Evolutionary conservation across 495 filamentous ascomycete genomes (phyloP), one percentile per base, ranked within the genome.

Genomic region (Pyrenula massariospora): DNA sequence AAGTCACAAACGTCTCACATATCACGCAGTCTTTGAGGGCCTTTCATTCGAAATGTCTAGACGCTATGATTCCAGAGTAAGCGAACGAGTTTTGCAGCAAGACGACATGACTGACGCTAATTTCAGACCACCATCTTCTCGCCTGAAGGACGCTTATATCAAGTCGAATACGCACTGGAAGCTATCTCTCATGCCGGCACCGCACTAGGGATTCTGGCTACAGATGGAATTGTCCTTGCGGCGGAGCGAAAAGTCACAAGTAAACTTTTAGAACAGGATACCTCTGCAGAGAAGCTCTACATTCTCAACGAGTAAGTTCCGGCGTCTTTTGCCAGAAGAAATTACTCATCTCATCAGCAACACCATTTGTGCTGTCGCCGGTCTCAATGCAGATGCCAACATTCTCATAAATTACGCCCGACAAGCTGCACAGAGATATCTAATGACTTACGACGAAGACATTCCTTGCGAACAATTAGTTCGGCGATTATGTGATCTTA

Each of bases 371-470:
- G 93, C 93, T 56, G 93, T 98, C 56, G 93, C 93, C 61, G 93
- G 93, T 75, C 96, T 97, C 93, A 97, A 90, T 52, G 91, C 93
- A 67, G 93, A 98, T 70, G 93, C 93, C 62, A 98, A 98, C 78
- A 98, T 98, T 73, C 86, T 98, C 63, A 97, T 98, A 85, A 97
- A 97, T 80, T 96, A 89, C 74, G 93, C 93, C 72, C 91, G 93
- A 59, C 89, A 95, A 82, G 85, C 86, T 65, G 94, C 93, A 57
- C 93, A 99, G 74, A 83, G 84, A 60, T 97, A 97, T 73, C 93
- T 99, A 68, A 83, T 93, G 56, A 99, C 93, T 59, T 99, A 97
- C 83, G 95, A 96, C 78, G 89, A 95, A 83, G 93, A 99, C 66
- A 99, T 99, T 64, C 93, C 93, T 57, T 99, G 93, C 76, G 93